Evolutionary conservation across 495 filamentous ascomycete species (phyloP).

Genomic region (Penicillium malachiteum): DNA sequence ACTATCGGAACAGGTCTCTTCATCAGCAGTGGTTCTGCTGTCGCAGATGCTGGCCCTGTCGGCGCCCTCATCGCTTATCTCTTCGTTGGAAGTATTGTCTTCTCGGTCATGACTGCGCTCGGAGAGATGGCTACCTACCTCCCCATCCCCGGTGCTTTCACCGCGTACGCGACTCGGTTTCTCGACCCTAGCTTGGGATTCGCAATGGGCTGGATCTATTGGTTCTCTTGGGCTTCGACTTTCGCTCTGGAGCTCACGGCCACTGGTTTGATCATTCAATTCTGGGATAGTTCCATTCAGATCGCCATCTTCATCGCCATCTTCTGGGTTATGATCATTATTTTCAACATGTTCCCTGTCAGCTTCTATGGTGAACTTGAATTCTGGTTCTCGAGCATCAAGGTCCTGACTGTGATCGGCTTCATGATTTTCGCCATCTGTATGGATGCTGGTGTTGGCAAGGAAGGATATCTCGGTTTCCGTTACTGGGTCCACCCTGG

Average conservation of each 20-base stretch:
- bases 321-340: conserved; percentile 67
- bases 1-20: conserved; percentile 81
- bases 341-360: conserved; percentile 64
- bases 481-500: conserved; percentile 69
- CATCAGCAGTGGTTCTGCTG: conserved; percentile 68
- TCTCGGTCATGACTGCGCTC: conserved; percentile 54
- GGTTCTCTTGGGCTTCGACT: conserved; percentile 62
- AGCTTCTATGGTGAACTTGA: conserved; percentile 61
- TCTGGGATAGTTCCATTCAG: conserved; percentile 62
- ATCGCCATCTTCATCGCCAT: conserved; percentile 73
- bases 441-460: conserved; percentile 61
- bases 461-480: conserved; percentile 60
- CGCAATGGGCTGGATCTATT: conserved; percentile 79
- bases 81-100: conserved; percentile 62
- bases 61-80: conserved; percentile 69
- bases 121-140: conserved; percentile 79
- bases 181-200: conserved; percentile 74
- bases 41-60: conserved; percentile 64
- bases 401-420: conserved; percentile 62
- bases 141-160: conserved; percentile 74
- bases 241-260: conserved; percentile 75
- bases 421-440: conserved; percentile 69
- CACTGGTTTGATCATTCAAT: conserved; percentile 71
- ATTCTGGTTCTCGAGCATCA: conserved; percentile 66
- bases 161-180: conserved; percentile 70